Evolutionary conservation across 495 filamentous ascomycete species (phyloP).

Genomic region (Rhypophila decipiens): DNA sequence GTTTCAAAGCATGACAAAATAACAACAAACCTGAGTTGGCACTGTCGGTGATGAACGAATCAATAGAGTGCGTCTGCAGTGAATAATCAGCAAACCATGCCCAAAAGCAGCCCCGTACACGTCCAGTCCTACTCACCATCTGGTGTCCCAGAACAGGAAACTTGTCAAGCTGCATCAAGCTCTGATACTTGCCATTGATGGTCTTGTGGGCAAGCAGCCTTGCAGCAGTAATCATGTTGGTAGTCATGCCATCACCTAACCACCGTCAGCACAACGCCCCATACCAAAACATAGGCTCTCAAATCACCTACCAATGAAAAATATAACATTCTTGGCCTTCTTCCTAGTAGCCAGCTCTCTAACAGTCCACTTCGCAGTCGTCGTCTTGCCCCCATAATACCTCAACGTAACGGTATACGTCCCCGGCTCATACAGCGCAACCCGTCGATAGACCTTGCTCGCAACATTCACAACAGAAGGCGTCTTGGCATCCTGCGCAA

Average conservation of each 20-base stretch:
- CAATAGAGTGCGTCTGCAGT: constrained; percentile 56
- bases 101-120: not conserved
- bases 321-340: constrained; percentile 70
- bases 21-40: too few relatives aligned
- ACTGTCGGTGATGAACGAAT: constrained; percentile 70
- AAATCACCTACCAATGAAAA: constrained; percentile 55
- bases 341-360: constrained; percentile 56
- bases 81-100: too few relatives aligned
- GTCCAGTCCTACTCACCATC: constrained; percentile 32
- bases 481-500: constrained; percentile 56
- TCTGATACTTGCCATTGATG: constrained; percentile 69
- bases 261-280: not conserved
- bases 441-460: constrained; percentile 59
- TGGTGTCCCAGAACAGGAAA: constrained; percentile 68
- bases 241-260: constrained; percentile 65
- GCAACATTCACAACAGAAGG: constrained; percentile 65
- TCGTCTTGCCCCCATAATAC: constrained; percentile 59
- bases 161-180: constrained; percentile 59
- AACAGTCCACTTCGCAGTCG: constrained; percentile 62
- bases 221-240: constrained; percentile 68
- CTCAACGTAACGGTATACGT: constrained; percentile 64
- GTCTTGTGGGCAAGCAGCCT: constrained; percentile 67
- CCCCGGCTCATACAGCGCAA: constrained; percentile 62
- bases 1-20: too few relatives aligned
- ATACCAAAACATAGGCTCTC: not conserved